Percentiles rank a stretch among this genome's conserved stretches.
Evolutionary conservation across 192 early-diverging fungal genomes (phyloP).

Genomic region (Podila minutissima): DNA sequence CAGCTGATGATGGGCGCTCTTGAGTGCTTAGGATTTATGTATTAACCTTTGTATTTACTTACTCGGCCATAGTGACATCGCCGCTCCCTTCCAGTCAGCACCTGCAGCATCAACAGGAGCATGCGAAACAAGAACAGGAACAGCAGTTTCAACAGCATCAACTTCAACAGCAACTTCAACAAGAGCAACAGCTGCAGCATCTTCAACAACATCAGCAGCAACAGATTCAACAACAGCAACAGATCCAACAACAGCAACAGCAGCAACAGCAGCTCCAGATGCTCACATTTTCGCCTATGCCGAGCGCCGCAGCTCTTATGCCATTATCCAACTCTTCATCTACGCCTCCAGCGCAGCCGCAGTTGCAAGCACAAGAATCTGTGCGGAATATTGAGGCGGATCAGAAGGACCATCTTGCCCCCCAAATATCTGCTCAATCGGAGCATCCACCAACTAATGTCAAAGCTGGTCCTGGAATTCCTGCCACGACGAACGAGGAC

Average conservation of each 20-base stretch:
- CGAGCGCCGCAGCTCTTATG: neutral
- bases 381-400: neutral
- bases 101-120: neutral
- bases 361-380: neutral
- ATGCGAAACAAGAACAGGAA: neutral
- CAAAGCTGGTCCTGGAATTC: neutral
- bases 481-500: slow-evolving; percentile 26
- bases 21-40: neutral
- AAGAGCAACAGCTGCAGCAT: neutral
- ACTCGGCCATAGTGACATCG: neutral
- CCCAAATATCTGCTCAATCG: slow-evolving; percentile 2
- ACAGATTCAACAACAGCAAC: slow-evolving; percentile 9
- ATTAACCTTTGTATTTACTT: neutral
- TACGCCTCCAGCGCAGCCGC: slow-evolving; percentile 7
- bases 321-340: neutral
- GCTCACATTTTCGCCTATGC: slow-evolving; percentile 30
- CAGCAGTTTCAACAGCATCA: neutral
- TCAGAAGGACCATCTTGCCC: slow-evolving; percentile 5
- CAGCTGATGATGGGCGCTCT: too few species aligned
- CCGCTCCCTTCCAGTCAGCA: neutral
- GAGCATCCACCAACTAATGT: slow-evolving; percentile 3
- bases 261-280: slow-evolving; percentile 19
- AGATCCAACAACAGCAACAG: slow-evolving; percentile 6
- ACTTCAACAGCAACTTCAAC: neutral
- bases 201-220: neutral